A percentile compares a stretch with the other conserved stretches of the same genome.
phyloP scores from a whole-genome alignment of 2,329 filamentous ascomycete species.

The Diaporthe sp. region DNA sequence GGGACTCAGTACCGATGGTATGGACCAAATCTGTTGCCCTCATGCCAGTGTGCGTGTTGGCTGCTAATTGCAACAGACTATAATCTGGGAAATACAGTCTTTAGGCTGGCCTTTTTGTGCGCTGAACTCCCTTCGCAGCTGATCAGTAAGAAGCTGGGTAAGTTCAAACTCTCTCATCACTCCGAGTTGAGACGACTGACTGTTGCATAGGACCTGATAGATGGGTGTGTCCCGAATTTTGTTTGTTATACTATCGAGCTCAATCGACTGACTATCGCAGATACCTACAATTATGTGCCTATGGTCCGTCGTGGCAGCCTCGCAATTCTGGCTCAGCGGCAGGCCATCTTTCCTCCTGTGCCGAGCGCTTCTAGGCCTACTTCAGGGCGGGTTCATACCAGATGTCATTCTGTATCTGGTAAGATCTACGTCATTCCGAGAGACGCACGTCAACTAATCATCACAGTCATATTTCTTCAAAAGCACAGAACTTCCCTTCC shows the following conservation, averaged over 20 bases:
- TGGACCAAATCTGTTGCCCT: slow-evolving; percentile 32
- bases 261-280: neutral
- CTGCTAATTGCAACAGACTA: slow-evolving; percentile 49
- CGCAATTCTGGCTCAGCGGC: slow-evolving; percentile 48
- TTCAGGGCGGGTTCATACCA: slow-evolving; percentile 53
- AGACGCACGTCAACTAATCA: too few relatives aligned
- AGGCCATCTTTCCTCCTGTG: slow-evolving; percentile 47
- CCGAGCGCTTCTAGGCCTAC: slow-evolving; percentile 49
- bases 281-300: slow-evolving; percentile 52
- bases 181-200: neutral
- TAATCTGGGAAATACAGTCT: slow-evolving; percentile 68
- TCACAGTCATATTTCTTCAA: slow-evolving; percentile 50
- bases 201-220: slow-evolving; percentile 41
- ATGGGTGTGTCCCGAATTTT: slow-evolving; percentile 41
- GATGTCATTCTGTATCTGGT: slow-evolving; percentile 50
- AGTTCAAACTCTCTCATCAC: neutral
- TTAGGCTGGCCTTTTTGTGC: slow-evolving; percentile 64
- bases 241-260: accelerated
- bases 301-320: slow-evolving; percentile 50
- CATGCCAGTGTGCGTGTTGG: too few relatives aligned
- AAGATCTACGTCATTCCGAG: neutral
- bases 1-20: slow-evolving; percentile 48
- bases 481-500: slow-evolving; percentile 48
- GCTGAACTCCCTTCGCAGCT: slow-evolving; percentile 74
- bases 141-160: slow-evolving; percentile 63